Evolutionary conservation across 768 basidiomycete species (phyloP).

Genomic region (Lyophyllum shimeji): DNA sequence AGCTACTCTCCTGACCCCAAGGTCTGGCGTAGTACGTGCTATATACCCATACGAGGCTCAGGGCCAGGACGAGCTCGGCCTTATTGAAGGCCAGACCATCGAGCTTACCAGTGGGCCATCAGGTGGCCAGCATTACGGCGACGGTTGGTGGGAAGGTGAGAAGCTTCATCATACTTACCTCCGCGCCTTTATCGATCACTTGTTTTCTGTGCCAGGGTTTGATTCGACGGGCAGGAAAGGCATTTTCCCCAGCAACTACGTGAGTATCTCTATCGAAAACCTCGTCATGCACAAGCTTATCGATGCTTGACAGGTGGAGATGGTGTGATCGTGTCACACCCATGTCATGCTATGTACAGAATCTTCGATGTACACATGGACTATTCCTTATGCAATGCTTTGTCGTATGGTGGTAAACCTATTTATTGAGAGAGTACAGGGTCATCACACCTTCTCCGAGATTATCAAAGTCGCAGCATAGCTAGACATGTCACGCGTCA

Average conservation of each 20-base stretch:
- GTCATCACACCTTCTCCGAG: conserved; percentile 14
- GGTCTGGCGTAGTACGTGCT: conserved; percentile 59
- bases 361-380: conserved; percentile 3
- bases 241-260: conserved; percentile 89
- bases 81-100: conserved; percentile 60
- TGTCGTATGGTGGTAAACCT: not conserved
- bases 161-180: conserved; percentile 9
- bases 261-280: conserved; percentile 35
- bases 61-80: conserved; percentile 66
- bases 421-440: conserved; percentile 4
- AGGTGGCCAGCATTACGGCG: conserved; percentile 66
- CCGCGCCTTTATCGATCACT: conserved; percentile 18
- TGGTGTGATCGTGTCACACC: conserved; percentile 30
- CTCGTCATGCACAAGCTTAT: conserved; percentile 10
- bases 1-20: conserved; percentile 6
- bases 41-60: conserved; percentile 77
- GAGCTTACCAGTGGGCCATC: conserved; percentile 61
- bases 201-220: conserved; percentile 46
- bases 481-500: conserved; percentile 5
- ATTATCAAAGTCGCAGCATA: conserved; percentile 6
- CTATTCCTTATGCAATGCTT: not conserved
- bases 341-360: not conserved
- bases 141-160: conserved; percentile 89
- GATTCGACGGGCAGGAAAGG: conserved; percentile 63
- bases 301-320: conserved; percentile 46